phyloP scores from a whole-genome alignment of 108 stramenopile species.

The Cyclostephanos tholiformis region DNA sequence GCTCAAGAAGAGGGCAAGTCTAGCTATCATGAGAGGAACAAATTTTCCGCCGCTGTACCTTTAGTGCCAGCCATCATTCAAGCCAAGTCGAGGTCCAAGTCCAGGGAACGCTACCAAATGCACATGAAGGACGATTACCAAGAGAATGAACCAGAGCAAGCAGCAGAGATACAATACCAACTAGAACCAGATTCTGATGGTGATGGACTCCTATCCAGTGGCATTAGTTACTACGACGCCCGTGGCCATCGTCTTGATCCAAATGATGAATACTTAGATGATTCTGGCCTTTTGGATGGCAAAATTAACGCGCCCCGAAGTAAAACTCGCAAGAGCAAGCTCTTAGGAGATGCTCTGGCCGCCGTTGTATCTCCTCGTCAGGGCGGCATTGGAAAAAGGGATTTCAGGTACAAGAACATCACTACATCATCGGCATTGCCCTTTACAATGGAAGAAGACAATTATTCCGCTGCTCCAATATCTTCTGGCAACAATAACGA shows the following conservation, averaged over 20 bases:
- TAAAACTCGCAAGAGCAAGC: constrained; percentile 19
- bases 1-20: constrained; percentile 21
- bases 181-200: background rate
- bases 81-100: constrained; percentile 31
- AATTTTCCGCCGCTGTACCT: constrained; percentile 11
- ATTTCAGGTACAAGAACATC: constrained; percentile 20
- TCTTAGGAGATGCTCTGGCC: constrained; percentile 13
- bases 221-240: constrained; percentile 8
- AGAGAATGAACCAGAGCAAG: constrained; percentile 7
- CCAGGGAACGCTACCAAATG: constrained; percentile 2
- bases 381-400: constrained; percentile 13
- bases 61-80: constrained; percentile 39
- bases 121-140: constrained; percentile 9
- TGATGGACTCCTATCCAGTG: constrained; percentile 5
- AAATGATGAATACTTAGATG: constrained; percentile 21
- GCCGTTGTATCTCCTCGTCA: constrained; percentile 33
- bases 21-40: constrained; percentile 11
- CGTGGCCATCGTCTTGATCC: background rate
- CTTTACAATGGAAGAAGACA: constrained; percentile 2
- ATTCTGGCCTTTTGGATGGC: constrained; percentile 15
- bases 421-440: constrained; percentile 2
- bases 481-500: constrained; percentile 6
- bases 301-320: constrained; percentile 13
- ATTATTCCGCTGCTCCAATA: constrained; percentile 2
- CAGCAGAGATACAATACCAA: constrained; percentile 16